Percentiles rank a stretch among this genome's conserved stretches.
phyloP scores from a whole-genome alignment of 2,329 filamentous ascomycete genomes.

The Sphaerulina musiva region DNA sequence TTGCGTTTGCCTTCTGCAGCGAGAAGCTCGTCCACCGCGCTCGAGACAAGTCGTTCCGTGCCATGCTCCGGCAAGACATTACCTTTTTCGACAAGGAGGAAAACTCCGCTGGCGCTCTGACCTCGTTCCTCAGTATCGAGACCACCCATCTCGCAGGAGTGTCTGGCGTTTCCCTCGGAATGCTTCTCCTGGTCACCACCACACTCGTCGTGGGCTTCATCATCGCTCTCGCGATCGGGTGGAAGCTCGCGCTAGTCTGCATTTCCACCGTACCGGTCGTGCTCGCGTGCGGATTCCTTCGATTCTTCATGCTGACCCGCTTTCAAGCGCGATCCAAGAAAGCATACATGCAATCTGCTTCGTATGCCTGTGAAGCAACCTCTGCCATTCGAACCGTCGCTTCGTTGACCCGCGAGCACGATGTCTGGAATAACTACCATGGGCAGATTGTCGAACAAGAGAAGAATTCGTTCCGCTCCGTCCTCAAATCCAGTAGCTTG shows the following conservation, averaged over 20 bases:
- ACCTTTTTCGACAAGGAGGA: conserved; percentile 84
- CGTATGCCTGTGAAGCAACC: conserved; percentile 87
- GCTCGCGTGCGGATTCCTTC: conserved; percentile 74
- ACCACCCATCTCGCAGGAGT: conserved; percentile 84
- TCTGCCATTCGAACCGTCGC: conserved; percentile 91
- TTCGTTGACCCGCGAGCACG: conserved; percentile 76
- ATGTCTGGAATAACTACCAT: conserved; percentile 69
- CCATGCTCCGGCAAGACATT: conserved; percentile 88
- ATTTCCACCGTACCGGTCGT: conserved; percentile 71
- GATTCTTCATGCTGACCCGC: conserved; percentile 74
- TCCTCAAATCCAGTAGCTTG: conserved; percentile 68
- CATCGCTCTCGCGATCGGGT: conserved; percentile 68
- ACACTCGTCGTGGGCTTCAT: conserved; percentile 70
- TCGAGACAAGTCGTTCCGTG: conserved; percentile 72
- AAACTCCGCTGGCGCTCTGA: conserved; percentile 82
- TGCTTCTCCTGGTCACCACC: conserved; percentile 70
- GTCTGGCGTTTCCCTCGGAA: conserved; percentile 80
- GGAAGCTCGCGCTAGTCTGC: conserved; percentile 82
- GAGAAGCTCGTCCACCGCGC: conserved; percentile 78
- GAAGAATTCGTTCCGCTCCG: conserved; percentile 61
- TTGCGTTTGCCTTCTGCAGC: conserved; percentile 77
- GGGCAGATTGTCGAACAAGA: conserved; percentile 60
- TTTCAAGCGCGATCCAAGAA: conserved; percentile 74
- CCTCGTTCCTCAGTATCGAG: conserved; percentile 81
- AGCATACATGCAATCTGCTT: conserved; percentile 73